Evolutionary conservation across 805 yeast species (phyloP), one percentile per base, ranked within the genome.

Genomic region (Candida silvicultrix): DNA sequence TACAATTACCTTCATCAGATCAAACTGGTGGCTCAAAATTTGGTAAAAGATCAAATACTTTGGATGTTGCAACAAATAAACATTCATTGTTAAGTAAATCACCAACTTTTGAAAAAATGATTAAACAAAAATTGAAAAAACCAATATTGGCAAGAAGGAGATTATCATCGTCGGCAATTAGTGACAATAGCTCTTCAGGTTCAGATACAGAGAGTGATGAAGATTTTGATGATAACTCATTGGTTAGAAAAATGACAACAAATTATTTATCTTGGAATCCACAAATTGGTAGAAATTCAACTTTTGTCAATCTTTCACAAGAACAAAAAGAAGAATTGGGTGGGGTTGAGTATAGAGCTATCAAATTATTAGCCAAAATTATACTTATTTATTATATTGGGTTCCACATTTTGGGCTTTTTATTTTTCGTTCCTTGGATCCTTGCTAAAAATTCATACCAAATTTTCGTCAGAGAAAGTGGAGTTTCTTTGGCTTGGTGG

Each of bases 341-440:
- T 35, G 99, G 99, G 42, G 97, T 94, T 15, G 99, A 94, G 60
- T 94, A 94, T 62, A 75, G 97, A 39, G 89, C 99, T 0, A 74
- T 87, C 47, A 89, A 89, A 58, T 67, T 89, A 10, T 67, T 94
- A 46, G 79, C 85, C 47, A 75, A 77, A 51, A 76, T 92, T 40
- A 65, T 92, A 14, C 60, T 79, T 0, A 48, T 63, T 6, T 94
- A 87, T 59, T 89, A 87, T 56, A 51, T 89, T 46, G 96, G 96
- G 0, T 81, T 88, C 58, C 89, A 86, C 57, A 49, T 85, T 4
- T 32, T 82, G 21, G 78, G 77, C 0, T 57, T 80, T 28, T 54
- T 74, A 0, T 67, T 79, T 44, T 64, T 84, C 18, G 70, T 83
- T 0, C 81, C 87, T 1, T 94, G 88, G 83, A 75, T 81, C 23